phyloP scores from a whole-genome alignment of 2,329 filamentous ascomycete species.

The Aschersonia sp. region DNA sequence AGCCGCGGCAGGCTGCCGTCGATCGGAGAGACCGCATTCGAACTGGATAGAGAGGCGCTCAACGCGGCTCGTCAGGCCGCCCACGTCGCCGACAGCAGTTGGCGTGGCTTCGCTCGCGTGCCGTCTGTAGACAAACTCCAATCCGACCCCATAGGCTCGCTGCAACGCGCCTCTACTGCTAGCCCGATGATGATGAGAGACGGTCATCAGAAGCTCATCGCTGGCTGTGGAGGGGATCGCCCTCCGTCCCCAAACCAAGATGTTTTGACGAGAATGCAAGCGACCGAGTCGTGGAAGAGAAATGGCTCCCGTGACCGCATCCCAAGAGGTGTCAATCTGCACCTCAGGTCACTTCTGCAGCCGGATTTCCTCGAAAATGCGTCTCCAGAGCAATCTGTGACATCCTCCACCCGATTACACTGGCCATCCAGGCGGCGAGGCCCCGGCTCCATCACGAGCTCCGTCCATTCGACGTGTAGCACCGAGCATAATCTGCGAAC shows the following conservation, averaged over 20 bases:
- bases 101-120: conserved; percentile 19
- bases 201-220: conserved; percentile 20
- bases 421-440: conserved; percentile 39
- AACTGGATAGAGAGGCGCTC: conserved; percentile 16
- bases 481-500: conserved; percentile 33
- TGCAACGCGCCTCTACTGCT: conserved; percentile 52
- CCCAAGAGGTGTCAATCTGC: conserved; percentile 52
- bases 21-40: conserved; percentile 46
- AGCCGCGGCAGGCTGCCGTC: conserved; percentile 56
- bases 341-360: conserved; percentile 43
- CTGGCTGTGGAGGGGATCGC: conserved; percentile 19
- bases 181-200: conserved; percentile 50
- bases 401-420: conserved; percentile 38
- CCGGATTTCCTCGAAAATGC: conserved; percentile 36
- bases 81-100: conserved; percentile 12
- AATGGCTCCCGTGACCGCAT: conserved; percentile 68
- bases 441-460: conserved; percentile 41
- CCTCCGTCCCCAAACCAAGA: conserved; percentile 49
- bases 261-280: conserved; percentile 45
- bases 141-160: conserved; percentile 26
- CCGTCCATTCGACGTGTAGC: conserved; percentile 41
- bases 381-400: conserved; percentile 39
- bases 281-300: conserved; percentile 41
- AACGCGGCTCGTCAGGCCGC: conserved; percentile 11
- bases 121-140: conserved; percentile 27